Percentiles rank a stretch among this genome's conserved stretches.
Conservation (phyloP, 2,329 filamentous ascomycete species). For the Lizonia empirigonia region DNA sequence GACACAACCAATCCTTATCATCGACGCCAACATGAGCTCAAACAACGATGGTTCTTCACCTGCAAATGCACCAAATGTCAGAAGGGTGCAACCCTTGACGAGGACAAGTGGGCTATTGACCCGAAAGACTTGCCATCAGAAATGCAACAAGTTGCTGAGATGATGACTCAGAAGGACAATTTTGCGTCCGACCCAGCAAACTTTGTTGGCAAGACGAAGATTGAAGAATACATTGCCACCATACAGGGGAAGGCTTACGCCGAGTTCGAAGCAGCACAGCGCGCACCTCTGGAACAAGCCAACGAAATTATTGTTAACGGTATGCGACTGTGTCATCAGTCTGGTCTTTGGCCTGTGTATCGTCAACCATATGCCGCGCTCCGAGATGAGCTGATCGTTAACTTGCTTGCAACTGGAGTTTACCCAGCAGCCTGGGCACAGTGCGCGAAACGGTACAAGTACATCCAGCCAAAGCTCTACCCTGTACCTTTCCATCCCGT, state of each 20-base stretch:
- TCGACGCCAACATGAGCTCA: constrained; percentile 60
- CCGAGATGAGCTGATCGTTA: constrained; percentile 59
- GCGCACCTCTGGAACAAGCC: constrained; percentile 33
- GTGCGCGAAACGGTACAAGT: constrained; percentile 57
- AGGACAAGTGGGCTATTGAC: constrained; percentile 51
- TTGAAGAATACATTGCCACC: constrained; percentile 36
- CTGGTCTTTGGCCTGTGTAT: constrained; percentile 54
- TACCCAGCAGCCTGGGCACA: constrained; percentile 59
- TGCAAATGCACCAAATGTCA: constrained; percentile 62
- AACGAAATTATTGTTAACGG: constrained; percentile 46
- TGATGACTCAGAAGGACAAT: constrained; percentile 21
- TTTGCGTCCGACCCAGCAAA: constrained; percentile 29
- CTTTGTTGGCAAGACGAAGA: constrained; percentile 30
- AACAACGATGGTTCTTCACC: constrained; percentile 62
- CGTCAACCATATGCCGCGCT: constrained; percentile 62
- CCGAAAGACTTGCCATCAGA: constrained; percentile 35
- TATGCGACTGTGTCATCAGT: constrained; percentile 50
- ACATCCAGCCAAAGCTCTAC: constrained; percentile 59
- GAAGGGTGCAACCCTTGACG: constrained; percentile 39
- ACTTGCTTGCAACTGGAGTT: constrained; percentile 51
- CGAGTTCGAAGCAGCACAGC: constrained; percentile 33
- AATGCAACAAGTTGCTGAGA: constrained; percentile 30
- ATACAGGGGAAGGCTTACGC: constrained; percentile 36
- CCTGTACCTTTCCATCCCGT: constrained; percentile 58
- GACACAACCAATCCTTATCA: constrained; percentile 60